A percentile compares a stretch with the other conserved stretches of the same genome.
Evolutionary conservation across 108 stramenopile genomes (phyloP).

Genomic region (Cyclotella sp.): DNA sequence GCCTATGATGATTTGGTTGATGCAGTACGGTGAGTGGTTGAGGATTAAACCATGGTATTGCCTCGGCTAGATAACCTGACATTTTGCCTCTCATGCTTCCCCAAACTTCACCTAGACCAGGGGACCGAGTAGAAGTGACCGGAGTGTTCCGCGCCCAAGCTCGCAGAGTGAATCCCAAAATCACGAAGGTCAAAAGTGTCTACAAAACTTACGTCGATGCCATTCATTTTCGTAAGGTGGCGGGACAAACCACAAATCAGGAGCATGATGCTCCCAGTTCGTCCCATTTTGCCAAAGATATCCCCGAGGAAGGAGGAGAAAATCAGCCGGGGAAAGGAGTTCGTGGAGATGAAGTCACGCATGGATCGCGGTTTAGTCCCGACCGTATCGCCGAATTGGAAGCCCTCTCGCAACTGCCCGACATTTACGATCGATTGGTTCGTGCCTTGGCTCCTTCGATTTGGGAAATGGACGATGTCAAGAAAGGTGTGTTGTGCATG

Average conservation of each 20-base stretch:
- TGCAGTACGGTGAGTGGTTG: conserved; percentile 56
- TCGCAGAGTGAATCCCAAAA: conserved; percentile 87
- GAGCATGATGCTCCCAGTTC: conserved; percentile 35
- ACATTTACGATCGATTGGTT: conserved; percentile 89
- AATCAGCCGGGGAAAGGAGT: conserved; percentile 29
- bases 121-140: conserved; percentile 97
- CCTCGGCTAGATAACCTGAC: not conserved
- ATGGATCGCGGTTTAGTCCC: conserved; percentile 51
- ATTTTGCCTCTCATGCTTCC: no score
- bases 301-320: conserved; percentile 27
- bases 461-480: conserved; percentile 99
- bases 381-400: conserved; percentile 77
- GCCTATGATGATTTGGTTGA: conserved; percentile 98
- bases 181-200: conserved; percentile 87
- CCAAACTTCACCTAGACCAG: conserved; percentile 63
- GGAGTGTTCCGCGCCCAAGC: conserved; percentile 97
- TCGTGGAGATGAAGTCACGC: conserved; percentile 44
- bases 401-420: conserved; percentile 68
- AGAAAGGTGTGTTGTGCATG: conserved; percentile 98
- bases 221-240: conserved; percentile 89
- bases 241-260: conserved; percentile 39
- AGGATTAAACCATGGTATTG: not conserved
- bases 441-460: conserved; percentile 95
- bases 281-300: conserved; percentile 33
- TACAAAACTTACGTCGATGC: conserved; percentile 99